A percentile compares a stretch with the other conserved stretches of the same genome.
Conservation (phyloP, 1,139 yeast genomes). For the Yamadazyma siamensis region DNA sequence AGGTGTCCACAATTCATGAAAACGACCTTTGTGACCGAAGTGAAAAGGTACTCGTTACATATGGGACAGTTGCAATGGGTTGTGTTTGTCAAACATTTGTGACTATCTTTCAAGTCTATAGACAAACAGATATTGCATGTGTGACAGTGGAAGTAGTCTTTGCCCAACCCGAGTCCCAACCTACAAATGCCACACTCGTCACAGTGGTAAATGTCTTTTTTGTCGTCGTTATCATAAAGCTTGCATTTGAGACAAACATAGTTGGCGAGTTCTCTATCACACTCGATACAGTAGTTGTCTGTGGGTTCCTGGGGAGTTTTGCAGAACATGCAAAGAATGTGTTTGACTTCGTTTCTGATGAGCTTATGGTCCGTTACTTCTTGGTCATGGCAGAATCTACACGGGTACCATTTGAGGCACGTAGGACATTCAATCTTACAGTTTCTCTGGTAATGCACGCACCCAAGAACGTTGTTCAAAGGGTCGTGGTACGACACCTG, state of each 20-base stretch:
- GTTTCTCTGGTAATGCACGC: slow-evolving; percentile 78
- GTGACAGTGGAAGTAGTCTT: slow-evolving; percentile 87
- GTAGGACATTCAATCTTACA: slow-evolving; percentile 81
- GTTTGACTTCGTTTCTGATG: slow-evolving; percentile 59
- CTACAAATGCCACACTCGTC: slow-evolving; percentile 92
- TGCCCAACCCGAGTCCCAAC: slow-evolving; percentile 80
- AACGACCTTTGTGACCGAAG: slow-evolving; percentile 79
- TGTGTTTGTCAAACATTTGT: slow-evolving; percentile 79
- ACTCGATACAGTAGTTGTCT: slow-evolving; percentile 58
- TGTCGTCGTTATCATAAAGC: slow-evolving; percentile 78
- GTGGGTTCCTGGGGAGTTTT: slow-evolving; percentile 71
- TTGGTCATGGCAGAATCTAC: slow-evolving; percentile 85
- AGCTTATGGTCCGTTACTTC: slow-evolving; percentile 54
- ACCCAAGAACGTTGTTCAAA: slow-evolving; percentile 52
- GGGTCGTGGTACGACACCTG: slow-evolving; percentile 48
- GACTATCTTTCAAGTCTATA: slow-evolving; percentile 72
- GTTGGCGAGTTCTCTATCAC: slow-evolving; percentile 64
- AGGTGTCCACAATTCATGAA: slow-evolving; percentile 96
- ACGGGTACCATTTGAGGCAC: slow-evolving; percentile 73
- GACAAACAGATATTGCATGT: slow-evolving; percentile 89
- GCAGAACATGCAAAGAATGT: slow-evolving; percentile 80
- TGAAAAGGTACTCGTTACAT: slow-evolving; percentile 87
- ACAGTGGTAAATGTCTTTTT: slow-evolving; percentile 86
- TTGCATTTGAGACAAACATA: slow-evolving; percentile 79
- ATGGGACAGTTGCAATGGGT: slow-evolving; percentile 93